Percentiles rank a stretch among this genome's conserved stretches.
These are phyloP conservation scores for Ampelocalamus luodianensis DNA, from an alignment of 176 grass and related monocot genomes.

Conservation along the genomic window DNA sequence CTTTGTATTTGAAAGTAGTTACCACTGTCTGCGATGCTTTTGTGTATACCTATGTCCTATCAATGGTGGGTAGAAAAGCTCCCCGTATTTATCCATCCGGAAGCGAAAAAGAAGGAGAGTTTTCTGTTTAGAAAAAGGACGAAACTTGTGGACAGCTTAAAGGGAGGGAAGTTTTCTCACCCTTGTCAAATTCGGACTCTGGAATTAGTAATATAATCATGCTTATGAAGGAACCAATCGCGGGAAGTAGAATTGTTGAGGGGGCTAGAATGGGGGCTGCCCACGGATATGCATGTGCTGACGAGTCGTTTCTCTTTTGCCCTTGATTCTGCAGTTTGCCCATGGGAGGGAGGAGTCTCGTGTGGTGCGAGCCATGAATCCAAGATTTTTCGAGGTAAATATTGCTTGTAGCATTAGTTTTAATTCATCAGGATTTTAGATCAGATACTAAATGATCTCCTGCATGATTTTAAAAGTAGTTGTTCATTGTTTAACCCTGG, in stretches of 20 bases:
- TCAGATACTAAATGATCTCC: conserved; percentile 13
- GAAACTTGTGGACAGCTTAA: conserved; percentile 23
- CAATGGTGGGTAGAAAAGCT: not conserved
- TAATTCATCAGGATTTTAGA: not conserved
- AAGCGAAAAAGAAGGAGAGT: conserved; percentile 25
- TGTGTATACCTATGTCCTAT: not conserved
- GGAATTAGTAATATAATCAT: conserved; percentile 2
- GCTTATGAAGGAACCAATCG: conserved; percentile 20
- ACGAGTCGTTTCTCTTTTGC: conserved; percentile 29
- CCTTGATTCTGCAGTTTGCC: conserved; percentile 49
- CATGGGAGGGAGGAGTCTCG: conserved; percentile 42
- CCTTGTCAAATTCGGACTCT: not conserved
- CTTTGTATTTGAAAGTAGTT: not conserved
- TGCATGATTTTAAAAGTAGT: not conserved
- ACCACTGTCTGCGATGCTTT: not conserved
- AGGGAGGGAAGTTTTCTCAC: conserved; percentile 25
- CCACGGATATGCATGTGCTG: conserved; percentile 22
- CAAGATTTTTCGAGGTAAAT: conserved; percentile 38
- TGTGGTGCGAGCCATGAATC: not conserved
- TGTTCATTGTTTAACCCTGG: not conserved
- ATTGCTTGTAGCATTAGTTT: not conserved
- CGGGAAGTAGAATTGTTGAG: not conserved
- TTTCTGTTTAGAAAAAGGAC: conserved; percentile 15
- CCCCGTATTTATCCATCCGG: conserved; percentile 15
- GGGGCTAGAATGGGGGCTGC: not conserved